phyloP scores from a whole-genome alignment of 2,329 filamentous ascomycete genomes.

The Alternaria burnsii region DNA sequence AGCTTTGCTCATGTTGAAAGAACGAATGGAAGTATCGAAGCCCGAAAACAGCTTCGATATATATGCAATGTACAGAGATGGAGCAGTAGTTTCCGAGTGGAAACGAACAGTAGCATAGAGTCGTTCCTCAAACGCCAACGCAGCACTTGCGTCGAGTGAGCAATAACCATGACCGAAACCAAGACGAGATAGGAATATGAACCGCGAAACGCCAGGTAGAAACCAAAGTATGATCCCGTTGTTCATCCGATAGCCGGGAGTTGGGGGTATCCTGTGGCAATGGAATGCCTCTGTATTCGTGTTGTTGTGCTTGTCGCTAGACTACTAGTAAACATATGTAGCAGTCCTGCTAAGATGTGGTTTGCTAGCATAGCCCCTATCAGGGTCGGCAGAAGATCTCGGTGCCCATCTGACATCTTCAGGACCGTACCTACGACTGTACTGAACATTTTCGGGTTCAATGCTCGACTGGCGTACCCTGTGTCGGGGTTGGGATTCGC shows the following conservation, averaged over 20 bases:
- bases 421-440: conserved; percentile 38
- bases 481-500: conserved; percentile 23
- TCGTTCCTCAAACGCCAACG: conserved; percentile 6
- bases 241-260: conserved; percentile 4
- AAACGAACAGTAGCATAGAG: background rate
- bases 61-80: conserved; percentile 6
- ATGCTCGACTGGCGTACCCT: conserved; percentile 41
- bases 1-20: background rate
- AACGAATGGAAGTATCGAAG: background rate
- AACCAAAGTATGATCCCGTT: conserved; percentile 2
- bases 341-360: conserved; percentile 35
- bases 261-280: conserved; percentile 16
- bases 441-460: conserved; percentile 44
- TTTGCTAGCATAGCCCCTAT: conserved; percentile 34
- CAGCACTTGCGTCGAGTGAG: conserved; percentile 18
- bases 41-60: background rate
- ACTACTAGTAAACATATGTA: conserved; percentile 43
- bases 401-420: conserved; percentile 50
- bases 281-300: conserved; percentile 11
- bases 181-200: background rate
- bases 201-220: conserved; percentile 9
- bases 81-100: background rate
- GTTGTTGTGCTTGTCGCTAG: background rate
- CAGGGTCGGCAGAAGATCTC: conserved; percentile 30
- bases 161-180: background rate